These are phyloP conservation scores for Linum lewisii DNA, from an alignment of 345 rosid genomes.

Conservation along the genomic window DNA sequence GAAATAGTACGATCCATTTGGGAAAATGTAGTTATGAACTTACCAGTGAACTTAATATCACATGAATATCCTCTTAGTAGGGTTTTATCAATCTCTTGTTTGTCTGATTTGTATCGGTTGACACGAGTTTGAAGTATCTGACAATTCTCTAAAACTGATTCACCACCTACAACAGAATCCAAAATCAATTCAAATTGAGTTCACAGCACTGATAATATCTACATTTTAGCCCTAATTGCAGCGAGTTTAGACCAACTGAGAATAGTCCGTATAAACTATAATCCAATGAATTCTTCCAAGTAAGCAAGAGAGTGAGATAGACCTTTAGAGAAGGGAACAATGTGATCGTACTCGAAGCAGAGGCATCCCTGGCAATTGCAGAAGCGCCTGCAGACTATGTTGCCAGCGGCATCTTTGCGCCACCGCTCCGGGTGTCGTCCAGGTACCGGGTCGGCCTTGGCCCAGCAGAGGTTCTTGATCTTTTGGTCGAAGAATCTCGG, in stretches of 20 bases:
- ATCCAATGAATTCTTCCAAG: too few relatives aligned
- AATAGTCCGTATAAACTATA: too few relatives aligned
- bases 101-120: conserved; percentile 62
- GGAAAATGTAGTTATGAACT: not conserved
- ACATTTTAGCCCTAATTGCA: too few relatives aligned
- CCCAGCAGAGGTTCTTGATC: conserved; percentile 71
- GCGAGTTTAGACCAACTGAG: too few relatives aligned
- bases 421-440: conserved; percentile 95
- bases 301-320: not conserved
- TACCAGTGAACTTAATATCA: conserved; percentile 60
- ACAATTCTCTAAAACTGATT: conserved; percentile 64
- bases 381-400: conserved; percentile 80
- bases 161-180: conserved; percentile 54
- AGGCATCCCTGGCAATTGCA: conserved; percentile 86
- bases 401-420: conserved; percentile 91
- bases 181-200: too few relatives aligned
- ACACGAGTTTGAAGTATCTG: conserved; percentile 91
- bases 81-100: conserved; percentile 37
- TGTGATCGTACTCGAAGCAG: conserved; percentile 91
- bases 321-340: conserved; percentile 88
- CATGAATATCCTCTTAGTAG: conserved; percentile 66
- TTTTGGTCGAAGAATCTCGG: conserved; percentile 70
- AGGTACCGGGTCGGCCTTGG: conserved; percentile 53
- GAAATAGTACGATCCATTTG: too few relatives aligned
- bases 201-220: too few relatives aligned